Conservation (phyloP, 2,329 filamentous ascomycete genomes). For the Fusarium nurragi region DNA sequence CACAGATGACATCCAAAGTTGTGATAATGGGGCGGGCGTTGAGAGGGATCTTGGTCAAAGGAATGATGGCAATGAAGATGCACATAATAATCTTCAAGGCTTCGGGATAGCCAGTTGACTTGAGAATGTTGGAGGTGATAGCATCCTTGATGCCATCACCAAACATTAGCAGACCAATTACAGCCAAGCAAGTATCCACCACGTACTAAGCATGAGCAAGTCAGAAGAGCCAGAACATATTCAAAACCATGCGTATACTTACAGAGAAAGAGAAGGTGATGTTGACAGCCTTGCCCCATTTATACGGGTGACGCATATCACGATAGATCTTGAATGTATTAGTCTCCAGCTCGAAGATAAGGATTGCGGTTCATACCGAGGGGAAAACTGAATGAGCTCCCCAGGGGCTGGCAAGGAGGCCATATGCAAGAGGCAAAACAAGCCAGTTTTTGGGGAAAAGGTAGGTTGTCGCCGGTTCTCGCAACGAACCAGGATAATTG, state of each 20-base stretch:
- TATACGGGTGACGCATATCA: conserved; percentile 78
- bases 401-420: conserved; percentile 83
- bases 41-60: conserved; percentile 92
- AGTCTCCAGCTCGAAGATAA: not conserved
- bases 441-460: conserved; percentile 88
- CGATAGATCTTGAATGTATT: conserved; percentile 60
- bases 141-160: conserved; percentile 88
- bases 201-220: conserved; percentile 66
- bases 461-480: conserved; percentile 80
- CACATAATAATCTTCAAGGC: conserved; percentile 81
- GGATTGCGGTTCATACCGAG: conserved; percentile 61
- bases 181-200: conserved; percentile 82
- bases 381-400: conserved; percentile 78
- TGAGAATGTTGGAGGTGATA: conserved; percentile 89
- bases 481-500: conserved; percentile 80
- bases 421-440: conserved; percentile 87
- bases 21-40: conserved; percentile 89
- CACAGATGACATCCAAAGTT: conserved; percentile 82
- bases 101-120: conserved; percentile 76
- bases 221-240: not conserved
- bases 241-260: conserved; percentile 46
- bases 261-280: conserved; percentile 87
- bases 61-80: conserved; percentile 89
- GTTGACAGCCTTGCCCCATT: conserved; percentile 78
- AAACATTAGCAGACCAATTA: conserved; percentile 93